These are phyloP conservation scores for Luzula sylvatica DNA, from an alignment of 176 grass and related monocot genomes.

Conservation along the genomic window DNA sequence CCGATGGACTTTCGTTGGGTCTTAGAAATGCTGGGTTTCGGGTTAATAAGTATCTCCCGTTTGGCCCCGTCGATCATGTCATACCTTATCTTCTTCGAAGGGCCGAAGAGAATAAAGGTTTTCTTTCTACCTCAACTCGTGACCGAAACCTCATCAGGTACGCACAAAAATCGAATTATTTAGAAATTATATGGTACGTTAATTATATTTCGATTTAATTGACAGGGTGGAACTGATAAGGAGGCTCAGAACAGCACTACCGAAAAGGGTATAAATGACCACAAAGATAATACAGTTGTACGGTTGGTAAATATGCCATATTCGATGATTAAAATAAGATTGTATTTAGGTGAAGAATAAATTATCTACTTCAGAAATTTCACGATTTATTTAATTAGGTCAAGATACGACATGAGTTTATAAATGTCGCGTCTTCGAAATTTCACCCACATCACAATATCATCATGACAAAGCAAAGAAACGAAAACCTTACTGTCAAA, in stretches of 20 bases:
- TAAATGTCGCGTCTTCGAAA: no score
- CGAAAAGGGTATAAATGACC: no score
- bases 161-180: slow-evolving; percentile 3
- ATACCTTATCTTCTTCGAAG: slow-evolving; percentile 90
- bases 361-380: no score
- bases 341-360: no score
- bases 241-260: slow-evolving; percentile 56
- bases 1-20: slow-evolving; percentile 61
- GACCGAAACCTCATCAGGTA: slow-evolving; percentile 76
- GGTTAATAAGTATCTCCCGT: slow-evolving; percentile 89
- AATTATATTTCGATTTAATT: neutral
- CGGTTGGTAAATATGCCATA: no score
- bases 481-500: no score
- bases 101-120: slow-evolving; percentile 85
- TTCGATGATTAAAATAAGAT: no score
- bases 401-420: no score
- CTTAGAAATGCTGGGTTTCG: slow-evolving; percentile 82
- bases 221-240: slow-evolving; percentile 65
- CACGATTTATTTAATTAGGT: no score
- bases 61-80: slow-evolving; percentile 81
- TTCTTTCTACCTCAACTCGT: slow-evolving; percentile 55
- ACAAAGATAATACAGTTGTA: no score
- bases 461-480: no score
- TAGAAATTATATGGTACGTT: neutral
- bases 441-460: no score